Evolutionary conservation across 75 land plant species (phyloP).

Genomic region (Gnetum montanum): DNA sequence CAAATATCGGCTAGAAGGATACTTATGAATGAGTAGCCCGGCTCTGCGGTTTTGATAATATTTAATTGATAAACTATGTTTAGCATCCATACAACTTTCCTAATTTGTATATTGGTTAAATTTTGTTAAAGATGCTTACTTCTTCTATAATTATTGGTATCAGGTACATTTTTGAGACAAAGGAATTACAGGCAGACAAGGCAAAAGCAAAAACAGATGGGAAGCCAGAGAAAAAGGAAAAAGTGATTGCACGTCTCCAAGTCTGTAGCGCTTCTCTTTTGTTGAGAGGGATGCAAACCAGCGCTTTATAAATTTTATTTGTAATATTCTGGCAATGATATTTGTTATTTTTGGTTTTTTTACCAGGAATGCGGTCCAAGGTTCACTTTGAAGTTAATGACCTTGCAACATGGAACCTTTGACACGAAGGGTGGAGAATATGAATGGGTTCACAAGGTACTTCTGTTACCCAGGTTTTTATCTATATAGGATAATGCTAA

Average conservation of each 20-base stretch:
- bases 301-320: too few species aligned
- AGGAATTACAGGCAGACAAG: constrained; percentile 42
- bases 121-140: too few species aligned
- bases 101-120: too few species aligned
- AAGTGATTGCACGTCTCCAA: constrained; percentile 70
- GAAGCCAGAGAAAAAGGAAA: constrained; percentile 13
- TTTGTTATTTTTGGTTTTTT: too few species aligned
- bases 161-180: constrained; percentile 77
- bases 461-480: too few species aligned
- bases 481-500: too few species aligned
- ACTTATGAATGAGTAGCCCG: too few species aligned
- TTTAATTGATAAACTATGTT: too few species aligned
- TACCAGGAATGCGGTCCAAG: constrained; percentile 96
- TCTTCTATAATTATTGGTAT: background rate
- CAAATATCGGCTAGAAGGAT: too few species aligned
- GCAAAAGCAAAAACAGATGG: constrained; percentile 18
- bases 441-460: constrained; percentile 83
- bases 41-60: too few species aligned
- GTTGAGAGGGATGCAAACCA: background rate
- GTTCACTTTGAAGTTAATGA: constrained; percentile 76
- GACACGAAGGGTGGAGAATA: constrained; percentile 87
- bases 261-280: constrained; percentile 15
- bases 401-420: constrained; percentile 90
- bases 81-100: too few species aligned
- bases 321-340: too few species aligned